These are phyloP conservation scores for Hypoxylon subgilvum DNA, from an alignment of 495 filamentous ascomycete genomes.

Conservation along the genomic window DNA sequence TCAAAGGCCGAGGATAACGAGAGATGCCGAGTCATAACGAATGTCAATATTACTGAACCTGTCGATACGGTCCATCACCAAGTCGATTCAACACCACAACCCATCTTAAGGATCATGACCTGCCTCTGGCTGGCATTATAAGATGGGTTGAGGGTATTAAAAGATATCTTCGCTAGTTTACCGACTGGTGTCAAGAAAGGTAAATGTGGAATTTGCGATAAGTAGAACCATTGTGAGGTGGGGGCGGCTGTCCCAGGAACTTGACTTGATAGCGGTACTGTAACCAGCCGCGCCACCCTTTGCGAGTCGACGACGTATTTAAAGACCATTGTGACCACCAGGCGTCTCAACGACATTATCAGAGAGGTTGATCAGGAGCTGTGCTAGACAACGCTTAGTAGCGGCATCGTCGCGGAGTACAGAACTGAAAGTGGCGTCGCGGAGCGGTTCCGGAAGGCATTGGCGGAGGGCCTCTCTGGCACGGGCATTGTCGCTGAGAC, in stretches of 20 bases:
- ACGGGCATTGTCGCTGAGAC: constrained; percentile 95
- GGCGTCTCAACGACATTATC: constrained; percentile 79
- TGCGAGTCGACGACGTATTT: not conserved
- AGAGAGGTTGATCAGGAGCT: constrained; percentile 94
- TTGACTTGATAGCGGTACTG: not conserved
- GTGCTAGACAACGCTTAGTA: constrained; percentile 95
- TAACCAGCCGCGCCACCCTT: not conserved
- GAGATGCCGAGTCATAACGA: too few species aligned
- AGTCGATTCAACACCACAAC: too few species aligned
- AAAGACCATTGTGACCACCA: constrained; percentile 40
- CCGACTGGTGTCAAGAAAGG: not conserved
- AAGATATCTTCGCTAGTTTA: too few species aligned
- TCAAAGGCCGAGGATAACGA: too few species aligned
- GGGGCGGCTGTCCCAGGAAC: too few species aligned
- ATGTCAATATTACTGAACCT: too few species aligned
- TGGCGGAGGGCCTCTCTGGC: constrained; percentile 94
- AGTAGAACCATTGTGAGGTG: too few species aligned
- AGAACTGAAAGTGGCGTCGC: constrained; percentile 94
- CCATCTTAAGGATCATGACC: too few species aligned
- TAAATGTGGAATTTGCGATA: not conserved
- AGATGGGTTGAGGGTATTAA: too few species aligned
- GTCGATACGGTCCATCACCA: too few species aligned
- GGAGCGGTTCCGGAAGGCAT: constrained; percentile 94
- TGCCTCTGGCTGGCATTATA: too few species aligned
- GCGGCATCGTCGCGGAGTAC: constrained; percentile 97